Percentiles rank a stretch among this genome's conserved stretches.
Conservation (phyloP, 208 protist species). For the Strigomonas galati region DNA sequence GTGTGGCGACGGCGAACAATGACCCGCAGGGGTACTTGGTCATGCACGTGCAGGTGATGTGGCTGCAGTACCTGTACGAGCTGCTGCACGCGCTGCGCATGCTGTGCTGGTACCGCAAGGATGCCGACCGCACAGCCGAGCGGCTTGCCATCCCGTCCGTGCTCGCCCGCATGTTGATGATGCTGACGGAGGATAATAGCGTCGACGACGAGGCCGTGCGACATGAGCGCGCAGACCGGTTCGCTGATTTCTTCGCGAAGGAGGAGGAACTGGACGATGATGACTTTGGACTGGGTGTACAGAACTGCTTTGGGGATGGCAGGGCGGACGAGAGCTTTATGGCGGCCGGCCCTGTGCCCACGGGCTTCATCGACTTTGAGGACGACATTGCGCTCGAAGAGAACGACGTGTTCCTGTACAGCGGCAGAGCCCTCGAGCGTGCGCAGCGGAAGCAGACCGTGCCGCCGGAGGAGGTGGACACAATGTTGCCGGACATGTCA, state of each 20-base stretch:
- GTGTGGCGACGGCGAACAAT: background rate
- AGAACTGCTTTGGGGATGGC: background rate
- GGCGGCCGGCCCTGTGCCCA: constrained; percentile 1
- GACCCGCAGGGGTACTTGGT: constrained; percentile 6
- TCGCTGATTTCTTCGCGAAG: background rate
- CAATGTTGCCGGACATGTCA: too few relatives aligned
- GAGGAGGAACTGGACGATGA: constrained; percentile 4
- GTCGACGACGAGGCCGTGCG: background rate
- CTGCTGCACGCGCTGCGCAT: constrained; percentile 50
- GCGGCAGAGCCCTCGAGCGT: background rate
- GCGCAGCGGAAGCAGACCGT: too few relatives aligned
- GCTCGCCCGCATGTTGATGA: constrained; percentile 47
- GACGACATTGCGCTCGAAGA: constrained; percentile 20
- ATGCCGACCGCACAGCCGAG: constrained; percentile 48
- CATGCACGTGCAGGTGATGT: constrained; percentile 27
- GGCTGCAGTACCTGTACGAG: constrained; percentile 41
- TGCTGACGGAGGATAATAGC: constrained; percentile 17
- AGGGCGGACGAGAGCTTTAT: background rate
- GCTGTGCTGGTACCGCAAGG: constrained; percentile 45
- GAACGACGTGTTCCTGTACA: background rate
- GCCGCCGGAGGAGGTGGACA: too few relatives aligned
- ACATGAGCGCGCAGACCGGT: background rate
- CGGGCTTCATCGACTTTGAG: constrained; percentile 22
- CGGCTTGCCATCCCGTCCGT: constrained; percentile 58
- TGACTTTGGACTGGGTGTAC: background rate